Conservation (phyloP, 2,329 filamentous ascomycete genomes). For the Aspergillus ustus region DNA sequence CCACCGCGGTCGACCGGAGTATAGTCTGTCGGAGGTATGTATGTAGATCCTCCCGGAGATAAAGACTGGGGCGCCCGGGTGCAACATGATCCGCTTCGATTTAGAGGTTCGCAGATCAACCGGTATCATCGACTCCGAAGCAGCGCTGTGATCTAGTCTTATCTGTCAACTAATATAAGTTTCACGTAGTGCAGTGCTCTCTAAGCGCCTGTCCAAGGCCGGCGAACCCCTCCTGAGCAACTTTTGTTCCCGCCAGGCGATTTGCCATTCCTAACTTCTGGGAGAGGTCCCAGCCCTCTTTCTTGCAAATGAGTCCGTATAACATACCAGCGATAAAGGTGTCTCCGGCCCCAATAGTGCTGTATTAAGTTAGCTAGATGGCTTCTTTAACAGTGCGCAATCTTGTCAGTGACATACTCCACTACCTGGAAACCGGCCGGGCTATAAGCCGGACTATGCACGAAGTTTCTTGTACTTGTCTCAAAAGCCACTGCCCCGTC, state of each 20-base stretch:
- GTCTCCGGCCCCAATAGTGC: slow-evolving; percentile 74
- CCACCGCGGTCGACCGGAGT: no score
- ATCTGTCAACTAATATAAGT: no score
- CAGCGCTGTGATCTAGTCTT: neutral
- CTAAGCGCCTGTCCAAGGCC: slow-evolving; percentile 48
- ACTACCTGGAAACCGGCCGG: slow-evolving; percentile 52
- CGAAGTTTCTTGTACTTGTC: slow-evolving; percentile 36
- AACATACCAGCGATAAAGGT: slow-evolving; percentile 76
- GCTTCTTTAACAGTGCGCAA: slow-evolving; percentile 5
- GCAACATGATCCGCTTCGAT: no score
- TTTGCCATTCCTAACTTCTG: slow-evolving; percentile 65
- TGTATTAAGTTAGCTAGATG: slow-evolving; percentile 35
- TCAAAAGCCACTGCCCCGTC: slow-evolving; percentile 56
- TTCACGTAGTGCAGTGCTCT: neutral
- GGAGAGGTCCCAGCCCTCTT: slow-evolving; percentile 55
- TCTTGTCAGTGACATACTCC: slow-evolving; percentile 58
- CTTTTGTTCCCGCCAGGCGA: slow-evolving; percentile 69
- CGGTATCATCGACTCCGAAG: no score
- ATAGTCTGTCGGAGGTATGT: neutral
- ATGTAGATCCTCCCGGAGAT: no score
- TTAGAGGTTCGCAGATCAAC: no score
- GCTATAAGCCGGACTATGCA: slow-evolving; percentile 52
- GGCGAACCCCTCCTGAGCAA: slow-evolving; percentile 68
- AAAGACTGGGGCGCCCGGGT: no score
- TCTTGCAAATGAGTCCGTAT: slow-evolving; percentile 60